Percentiles rank a stretch among this genome's conserved stretches.
Evolutionary conservation across 2,329 filamentous ascomycete species (phyloP).

Genomic region (Ophiosphaerella korrae): DNA sequence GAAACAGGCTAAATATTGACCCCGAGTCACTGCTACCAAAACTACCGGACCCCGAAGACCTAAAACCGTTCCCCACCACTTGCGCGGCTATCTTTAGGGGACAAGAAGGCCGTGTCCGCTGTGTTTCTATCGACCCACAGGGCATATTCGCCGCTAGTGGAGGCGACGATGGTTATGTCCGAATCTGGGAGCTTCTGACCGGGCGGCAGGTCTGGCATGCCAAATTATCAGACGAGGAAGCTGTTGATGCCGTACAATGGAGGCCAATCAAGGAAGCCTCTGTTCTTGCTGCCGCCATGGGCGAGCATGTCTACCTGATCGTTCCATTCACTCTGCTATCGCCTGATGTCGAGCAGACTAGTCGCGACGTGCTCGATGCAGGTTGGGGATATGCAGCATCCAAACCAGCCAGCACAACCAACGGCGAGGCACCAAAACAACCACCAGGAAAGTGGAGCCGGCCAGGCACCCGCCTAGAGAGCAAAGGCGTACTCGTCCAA

Average conservation of each 20-base stretch:
- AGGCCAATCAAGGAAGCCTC: conserved; percentile 80
- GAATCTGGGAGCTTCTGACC: conserved; percentile 86
- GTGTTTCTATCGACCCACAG: conserved; percentile 81
- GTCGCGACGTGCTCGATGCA: conserved; percentile 77
- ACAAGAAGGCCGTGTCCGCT: conserved; percentile 86
- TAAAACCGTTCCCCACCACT: conserved; percentile 92
- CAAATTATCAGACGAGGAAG: conserved; percentile 74
- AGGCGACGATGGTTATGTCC: conserved; percentile 90
- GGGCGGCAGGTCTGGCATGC: conserved; percentile 87
- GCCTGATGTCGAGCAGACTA: conserved; percentile 73
- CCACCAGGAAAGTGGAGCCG: conserved; percentile 82
- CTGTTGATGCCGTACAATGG: conserved; percentile 89
- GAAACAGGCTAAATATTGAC: conserved; percentile 96
- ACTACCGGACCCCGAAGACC: conserved; percentile 87
- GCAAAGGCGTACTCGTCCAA: conserved; percentile 78
- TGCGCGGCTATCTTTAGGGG: conserved; percentile 86
- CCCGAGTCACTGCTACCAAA: conserved; percentile 91
- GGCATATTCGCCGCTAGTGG: conserved; percentile 88
- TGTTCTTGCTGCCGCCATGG: conserved; percentile 81
- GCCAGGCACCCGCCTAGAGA: conserved; percentile 73
- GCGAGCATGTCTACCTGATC: conserved; percentile 84
- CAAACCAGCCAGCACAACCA: conserved; percentile 57
- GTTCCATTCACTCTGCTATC: conserved; percentile 70
- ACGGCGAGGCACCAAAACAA: conserved; percentile 68
- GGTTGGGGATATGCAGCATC: conserved; percentile 93